These are phyloP conservation scores for Plasmodium berghei DNA, from an alignment of 169 alveolate species.

Conservation along the genomic window DNA sequence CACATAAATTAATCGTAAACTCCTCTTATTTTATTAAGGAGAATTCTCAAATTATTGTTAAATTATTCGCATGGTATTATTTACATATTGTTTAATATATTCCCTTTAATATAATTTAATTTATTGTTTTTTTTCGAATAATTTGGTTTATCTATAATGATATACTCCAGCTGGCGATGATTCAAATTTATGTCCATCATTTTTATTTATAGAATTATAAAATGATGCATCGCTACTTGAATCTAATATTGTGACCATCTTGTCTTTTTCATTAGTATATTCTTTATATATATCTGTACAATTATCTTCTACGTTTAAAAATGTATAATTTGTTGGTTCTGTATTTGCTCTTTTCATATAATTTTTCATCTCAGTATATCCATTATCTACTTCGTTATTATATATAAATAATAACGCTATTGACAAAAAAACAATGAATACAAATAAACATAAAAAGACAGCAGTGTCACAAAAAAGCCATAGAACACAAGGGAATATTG, in stretches of 20 bases:
- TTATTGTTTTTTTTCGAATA: not conserved
- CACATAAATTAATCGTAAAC: too few species aligned
- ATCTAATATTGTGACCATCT: conserved; percentile 13
- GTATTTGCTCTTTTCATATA: conserved; percentile 63
- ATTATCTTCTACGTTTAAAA: conserved; percentile 51
- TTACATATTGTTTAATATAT: not conserved
- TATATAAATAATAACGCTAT: conserved; percentile 43
- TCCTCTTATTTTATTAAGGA: too few species aligned
- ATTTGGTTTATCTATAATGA: not conserved
- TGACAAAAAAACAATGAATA: conserved; percentile 42
- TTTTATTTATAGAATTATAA: conserved; percentile 39
- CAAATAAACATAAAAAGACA: conserved; percentile 58
- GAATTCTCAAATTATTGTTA: too few species aligned
- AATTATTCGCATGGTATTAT: too few species aligned
- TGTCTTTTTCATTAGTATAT: conserved; percentile 22
- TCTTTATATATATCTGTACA: conserved; percentile 59
- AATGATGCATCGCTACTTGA: conserved; percentile 66
- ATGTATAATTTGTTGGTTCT: conserved; percentile 69
- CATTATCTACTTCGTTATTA: conserved; percentile 45
- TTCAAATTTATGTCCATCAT: conserved; percentile 32
- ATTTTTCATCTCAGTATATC: conserved; percentile 60
- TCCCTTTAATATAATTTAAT: not conserved
- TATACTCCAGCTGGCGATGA: conserved; percentile 69
- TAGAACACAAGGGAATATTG: conserved; percentile 54
- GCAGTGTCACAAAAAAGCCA: conserved; percentile 75